Percentiles rank a stretch among this genome's conserved stretches.
phyloP scores from a whole-genome alignment of 2,329 filamentous ascomycete species.

The Neonectria punicea region DNA sequence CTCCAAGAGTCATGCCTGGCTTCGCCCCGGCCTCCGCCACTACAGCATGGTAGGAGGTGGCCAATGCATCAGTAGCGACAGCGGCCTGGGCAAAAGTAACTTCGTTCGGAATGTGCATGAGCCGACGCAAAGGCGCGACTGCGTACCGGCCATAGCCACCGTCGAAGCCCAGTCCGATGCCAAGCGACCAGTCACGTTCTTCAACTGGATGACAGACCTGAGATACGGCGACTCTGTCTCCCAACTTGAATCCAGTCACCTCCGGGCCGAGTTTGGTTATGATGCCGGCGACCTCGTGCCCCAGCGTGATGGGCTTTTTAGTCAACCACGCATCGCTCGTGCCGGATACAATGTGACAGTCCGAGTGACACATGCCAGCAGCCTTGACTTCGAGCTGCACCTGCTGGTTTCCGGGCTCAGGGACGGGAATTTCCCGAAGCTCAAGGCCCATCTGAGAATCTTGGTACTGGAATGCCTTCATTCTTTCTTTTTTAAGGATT shows the following conservation, averaged over 20 bases:
- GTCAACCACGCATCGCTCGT: background rate
- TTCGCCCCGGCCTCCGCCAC: background rate
- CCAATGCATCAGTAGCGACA: constrained; percentile 15
- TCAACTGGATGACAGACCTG: constrained; percentile 8
- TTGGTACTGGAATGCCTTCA: constrained; percentile 13
- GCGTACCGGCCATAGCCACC: constrained; percentile 20
- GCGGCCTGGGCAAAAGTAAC: constrained; percentile 18
- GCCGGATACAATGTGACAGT: constrained; percentile 17
- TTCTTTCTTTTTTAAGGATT: background rate
- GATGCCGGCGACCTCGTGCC: constrained; percentile 20
- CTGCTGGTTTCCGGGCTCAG: background rate
- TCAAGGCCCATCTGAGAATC: background rate
- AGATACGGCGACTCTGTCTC: constrained; percentile 15
- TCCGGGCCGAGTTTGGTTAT: constrained; percentile 6
- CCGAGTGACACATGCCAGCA: constrained; percentile 18
- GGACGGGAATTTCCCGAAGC: background rate
- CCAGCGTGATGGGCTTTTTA: constrained; percentile 16
- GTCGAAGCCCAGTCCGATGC: constrained; percentile 14
- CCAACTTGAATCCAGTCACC: background rate
- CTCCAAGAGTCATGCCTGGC: background rate
- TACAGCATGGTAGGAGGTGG: constrained; percentile 15
- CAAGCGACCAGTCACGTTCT: background rate
- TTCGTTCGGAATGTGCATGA: constrained; percentile 7
- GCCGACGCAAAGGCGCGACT: background rate
- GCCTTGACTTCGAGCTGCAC: constrained; percentile 19